Evolutionary conservation across 2,329 filamentous ascomycete species (phyloP), one percentile per base, ranked within the genome.

Genomic region (Davidsoniella eucalypti): DNA sequence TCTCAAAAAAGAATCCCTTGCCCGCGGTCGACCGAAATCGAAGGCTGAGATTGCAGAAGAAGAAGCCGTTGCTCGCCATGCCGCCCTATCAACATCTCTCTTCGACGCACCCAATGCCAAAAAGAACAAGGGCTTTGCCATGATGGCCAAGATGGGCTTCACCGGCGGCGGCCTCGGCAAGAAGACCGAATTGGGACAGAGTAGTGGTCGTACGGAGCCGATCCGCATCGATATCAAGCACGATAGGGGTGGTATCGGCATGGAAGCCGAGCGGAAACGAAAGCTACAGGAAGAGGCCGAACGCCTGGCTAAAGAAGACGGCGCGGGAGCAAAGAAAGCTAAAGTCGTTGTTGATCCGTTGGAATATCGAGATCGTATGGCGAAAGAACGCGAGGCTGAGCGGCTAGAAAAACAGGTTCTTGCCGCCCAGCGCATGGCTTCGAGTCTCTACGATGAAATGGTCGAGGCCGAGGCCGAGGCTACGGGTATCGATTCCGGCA

Each of bases 81-180:
- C 73, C 37, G 86, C 84, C 0, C 75, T 95, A 23, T 73, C 80
- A 4, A 84, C 68, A n/a, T 84, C 82, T 4, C 70, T 92, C 45
- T 69, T 94, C 5, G 75, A 80, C 17, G 62, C 66, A 38, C 64
- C 69, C 5, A 63, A 64, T 14, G 67, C 73, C 14, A 72, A 76
- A 46, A 75, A 73, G 58, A 93, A 81, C 67, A 96, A 95, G 61
- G 92, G 90, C 1, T 78, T 93, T 54, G 79, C 85, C 56, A 95
- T 98, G 87, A 94, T 98, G 88, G 82, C 86, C 18, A 90, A 86
- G 64, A 85, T 98, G 72, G 92, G 92, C 1, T 98, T 93, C 67
- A 82, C 78, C 52, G 87, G 88, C 21, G 78, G 77, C 36, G 73
- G 79, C 0, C 69, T 96, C 2, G 92, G 92, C 1, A 66, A 63